Conservation (phyloP, 2,329 filamentous ascomycete genomes). For the Aspergillus brunneoviolaceus region DNA sequence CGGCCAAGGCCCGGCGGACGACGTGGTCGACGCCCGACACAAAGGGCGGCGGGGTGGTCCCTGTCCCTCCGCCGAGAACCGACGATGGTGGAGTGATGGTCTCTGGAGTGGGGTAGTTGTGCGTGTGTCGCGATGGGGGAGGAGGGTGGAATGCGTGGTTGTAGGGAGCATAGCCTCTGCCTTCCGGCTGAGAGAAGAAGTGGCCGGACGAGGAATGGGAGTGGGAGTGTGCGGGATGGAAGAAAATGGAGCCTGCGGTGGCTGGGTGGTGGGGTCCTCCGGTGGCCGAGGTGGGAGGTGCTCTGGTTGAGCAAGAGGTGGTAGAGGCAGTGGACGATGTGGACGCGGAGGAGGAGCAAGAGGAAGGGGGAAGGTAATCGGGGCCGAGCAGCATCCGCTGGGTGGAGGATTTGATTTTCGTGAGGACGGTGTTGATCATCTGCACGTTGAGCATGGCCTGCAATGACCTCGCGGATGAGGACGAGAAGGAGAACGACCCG, state of each 20-base stretch:
- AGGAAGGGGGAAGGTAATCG: not conserved
- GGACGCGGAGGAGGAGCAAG: not conserved
- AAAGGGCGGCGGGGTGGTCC: not conserved
- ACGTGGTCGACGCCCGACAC: not conserved
- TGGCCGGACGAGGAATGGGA: not conserved
- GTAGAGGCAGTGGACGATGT: not conserved
- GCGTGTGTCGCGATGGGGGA: not conserved
- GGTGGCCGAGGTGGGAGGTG: not conserved
- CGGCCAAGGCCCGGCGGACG: not conserved
- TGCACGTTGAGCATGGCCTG: slow-evolving; percentile 1
- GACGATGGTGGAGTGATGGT: not conserved
- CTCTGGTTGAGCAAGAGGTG: not conserved
- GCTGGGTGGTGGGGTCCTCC: not conserved
- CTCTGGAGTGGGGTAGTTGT: not conserved
- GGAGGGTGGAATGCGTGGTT: not conserved
- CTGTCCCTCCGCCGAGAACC: not conserved
- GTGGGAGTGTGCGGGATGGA: not conserved
- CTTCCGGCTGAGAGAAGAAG: not conserved
- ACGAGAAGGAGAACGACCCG: not conserved
- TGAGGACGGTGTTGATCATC: not conserved
- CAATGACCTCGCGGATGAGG: not conserved
- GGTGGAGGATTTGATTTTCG: not conserved
- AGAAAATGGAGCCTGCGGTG: not conserved
- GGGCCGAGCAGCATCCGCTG: not conserved
- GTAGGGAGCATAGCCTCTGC: not conserved